phyloP scores from a whole-genome alignment of 2,329 filamentous ascomycete genomes.

The Pseudogymnoascus sp. region DNA sequence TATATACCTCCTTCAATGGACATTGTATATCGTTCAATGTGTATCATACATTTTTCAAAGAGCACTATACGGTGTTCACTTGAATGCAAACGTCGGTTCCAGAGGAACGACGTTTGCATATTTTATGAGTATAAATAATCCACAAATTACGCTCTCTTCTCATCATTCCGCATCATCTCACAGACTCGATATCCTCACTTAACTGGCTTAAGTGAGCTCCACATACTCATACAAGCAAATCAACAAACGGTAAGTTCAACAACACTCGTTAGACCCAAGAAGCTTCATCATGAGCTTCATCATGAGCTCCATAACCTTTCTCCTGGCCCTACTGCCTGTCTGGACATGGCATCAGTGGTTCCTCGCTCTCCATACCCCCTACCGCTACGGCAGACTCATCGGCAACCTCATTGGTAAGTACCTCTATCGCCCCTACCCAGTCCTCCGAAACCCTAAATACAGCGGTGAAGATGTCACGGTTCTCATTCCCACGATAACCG shows the following conservation, averaged over 20 bases:
- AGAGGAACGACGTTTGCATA: not conserved
- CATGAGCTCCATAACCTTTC: not conserved
- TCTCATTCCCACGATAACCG: slow-evolving; percentile 86
- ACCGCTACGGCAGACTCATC: slow-evolving; percentile 78
- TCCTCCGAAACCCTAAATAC: slow-evolving; percentile 64
- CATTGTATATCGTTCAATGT: not conserved
- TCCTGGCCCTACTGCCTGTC: not conserved
- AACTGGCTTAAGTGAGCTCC: not conserved
- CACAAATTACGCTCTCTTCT: not conserved
- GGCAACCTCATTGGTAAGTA: slow-evolving; percentile 82
- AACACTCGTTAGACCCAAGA: not conserved
- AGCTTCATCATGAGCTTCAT: not conserved
- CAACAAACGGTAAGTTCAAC: not conserved
- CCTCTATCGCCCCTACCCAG: slow-evolving; percentile 75
- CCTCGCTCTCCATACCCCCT: slow-evolving; percentile 47
- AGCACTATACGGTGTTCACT: not conserved
- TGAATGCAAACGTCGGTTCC: not conserved
- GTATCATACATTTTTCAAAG: not conserved
- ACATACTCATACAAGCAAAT: not conserved
- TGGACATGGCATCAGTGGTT: not conserved
- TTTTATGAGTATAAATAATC: not conserved
- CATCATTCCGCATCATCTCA: not conserved
- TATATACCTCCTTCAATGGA: too few relatives aligned
- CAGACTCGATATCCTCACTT: not conserved
- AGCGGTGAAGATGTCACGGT: slow-evolving; percentile 82